Evolutionary conservation across 192 early-diverging fungal species (phyloP).

Genomic region (Chytriomyces hyalinus): DNA sequence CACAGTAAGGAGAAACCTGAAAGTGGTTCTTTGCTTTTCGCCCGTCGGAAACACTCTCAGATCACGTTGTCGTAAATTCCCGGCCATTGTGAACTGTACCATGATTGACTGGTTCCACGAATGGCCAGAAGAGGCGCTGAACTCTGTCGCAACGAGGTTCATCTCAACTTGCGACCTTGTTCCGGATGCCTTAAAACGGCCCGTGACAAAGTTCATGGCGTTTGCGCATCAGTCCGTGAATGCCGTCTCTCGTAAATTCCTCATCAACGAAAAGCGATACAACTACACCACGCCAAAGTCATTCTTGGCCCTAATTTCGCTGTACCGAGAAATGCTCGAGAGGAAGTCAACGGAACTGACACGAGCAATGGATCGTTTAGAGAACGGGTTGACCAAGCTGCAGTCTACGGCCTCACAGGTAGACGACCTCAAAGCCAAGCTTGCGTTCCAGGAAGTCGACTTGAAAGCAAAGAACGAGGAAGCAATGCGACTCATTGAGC

Average conservation of each 20-base stretch:
- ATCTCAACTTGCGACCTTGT: conserved; percentile 62
- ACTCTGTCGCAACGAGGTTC: conserved; percentile 65
- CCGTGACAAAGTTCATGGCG: conserved; percentile 68
- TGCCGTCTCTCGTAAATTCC: conserved; percentile 62
- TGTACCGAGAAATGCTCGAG: conserved; percentile 73
- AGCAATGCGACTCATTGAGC: conserved; percentile 63
- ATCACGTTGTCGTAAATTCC: conserved; percentile 68
- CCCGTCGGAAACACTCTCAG: conserved; percentile 67
- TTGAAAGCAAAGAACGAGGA: conserved; percentile 71
- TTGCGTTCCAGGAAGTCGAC: conserved; percentile 70
- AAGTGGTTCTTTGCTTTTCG: conserved; percentile 70
- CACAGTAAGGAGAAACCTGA: conserved; percentile 60
- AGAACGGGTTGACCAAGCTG: conserved; percentile 69
- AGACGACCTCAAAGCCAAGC: conserved; percentile 68
- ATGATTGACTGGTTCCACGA: conserved; percentile 73
- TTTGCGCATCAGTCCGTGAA: conserved; percentile 68
- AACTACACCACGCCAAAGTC: conserved; percentile 74
- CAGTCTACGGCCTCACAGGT: conserved; percentile 68
- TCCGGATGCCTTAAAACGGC: conserved; percentile 53
- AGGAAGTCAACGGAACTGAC: conserved; percentile 61
- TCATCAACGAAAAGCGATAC: conserved; percentile 69
- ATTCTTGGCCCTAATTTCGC: conserved; percentile 62
- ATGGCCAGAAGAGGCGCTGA: conserved; percentile 66
- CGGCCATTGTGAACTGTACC: conserved; percentile 55
- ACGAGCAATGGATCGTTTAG: conserved; percentile 69